These are phyloP conservation scores for Tetrapyrgos nigripes DNA, from an alignment of 1,284 basidiomycete genomes.

Conservation along the genomic window DNA sequence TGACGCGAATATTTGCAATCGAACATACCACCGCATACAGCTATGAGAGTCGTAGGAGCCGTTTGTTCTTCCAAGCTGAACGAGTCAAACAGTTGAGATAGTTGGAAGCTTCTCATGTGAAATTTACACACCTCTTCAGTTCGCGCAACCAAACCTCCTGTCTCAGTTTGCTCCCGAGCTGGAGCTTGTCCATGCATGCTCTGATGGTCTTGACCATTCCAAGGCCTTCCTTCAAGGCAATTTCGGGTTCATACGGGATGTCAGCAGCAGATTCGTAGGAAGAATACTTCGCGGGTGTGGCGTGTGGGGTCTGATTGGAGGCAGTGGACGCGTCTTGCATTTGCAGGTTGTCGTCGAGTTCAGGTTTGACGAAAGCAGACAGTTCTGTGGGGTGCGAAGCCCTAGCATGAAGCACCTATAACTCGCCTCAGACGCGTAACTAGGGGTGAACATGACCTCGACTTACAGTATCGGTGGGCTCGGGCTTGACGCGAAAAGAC, in stretches of 20 bases:
- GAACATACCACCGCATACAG: constrained; percentile 63
- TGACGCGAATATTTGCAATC: neutral
- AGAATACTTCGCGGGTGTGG: constrained; percentile 28
- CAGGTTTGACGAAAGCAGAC: constrained; percentile 38
- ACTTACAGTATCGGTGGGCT: constrained; percentile 11
- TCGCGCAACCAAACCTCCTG: constrained; percentile 67
- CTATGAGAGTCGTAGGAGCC: constrained; percentile 61
- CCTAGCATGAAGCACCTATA: no score
- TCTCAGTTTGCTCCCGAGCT: constrained; percentile 60
- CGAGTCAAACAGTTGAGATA: constrained; percentile 6
- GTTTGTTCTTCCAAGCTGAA: constrained; percentile 54
- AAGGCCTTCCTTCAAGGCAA: constrained; percentile 55
- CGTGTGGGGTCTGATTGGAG: constrained; percentile 17
- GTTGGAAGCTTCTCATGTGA: neutral
- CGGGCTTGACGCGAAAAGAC: constrained; percentile 7
- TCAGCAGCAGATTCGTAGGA: constrained; percentile 42
- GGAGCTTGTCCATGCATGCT: constrained; percentile 47
- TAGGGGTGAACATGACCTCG: no score
- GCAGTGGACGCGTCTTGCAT: neutral
- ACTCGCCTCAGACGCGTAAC: no score
- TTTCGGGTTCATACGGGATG: constrained; percentile 56
- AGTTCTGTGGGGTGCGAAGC: no score
- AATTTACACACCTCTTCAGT: constrained; percentile 47
- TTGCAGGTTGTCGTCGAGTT: constrained; percentile 34
- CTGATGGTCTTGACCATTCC: constrained; percentile 59